Conservation (phyloP, 352 stramenopile species). For the Poterioochromonas sp. region DNA sequence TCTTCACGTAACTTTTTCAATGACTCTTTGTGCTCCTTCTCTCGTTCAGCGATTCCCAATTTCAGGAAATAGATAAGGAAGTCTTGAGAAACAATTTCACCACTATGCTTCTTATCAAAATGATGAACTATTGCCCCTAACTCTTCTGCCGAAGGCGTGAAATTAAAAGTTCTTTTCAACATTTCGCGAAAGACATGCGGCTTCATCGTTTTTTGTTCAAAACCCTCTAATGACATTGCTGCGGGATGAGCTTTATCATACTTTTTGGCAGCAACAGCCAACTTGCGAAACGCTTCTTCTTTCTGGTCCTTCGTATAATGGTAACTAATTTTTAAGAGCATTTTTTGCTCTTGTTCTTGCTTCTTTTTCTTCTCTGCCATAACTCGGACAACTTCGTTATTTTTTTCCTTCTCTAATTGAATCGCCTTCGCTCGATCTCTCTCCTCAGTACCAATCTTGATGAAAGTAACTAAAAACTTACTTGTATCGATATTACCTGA, state of each 20-base stretch:
- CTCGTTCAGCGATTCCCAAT: slow-evolving; percentile 17
- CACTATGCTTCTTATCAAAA: slow-evolving; percentile 28
- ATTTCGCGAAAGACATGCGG: slow-evolving; percentile 28
- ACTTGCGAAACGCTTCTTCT: slow-evolving; percentile 15
- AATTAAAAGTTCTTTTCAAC: slow-evolving; percentile 29
- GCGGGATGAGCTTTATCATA: slow-evolving; percentile 33
- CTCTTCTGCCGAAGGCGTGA: not conserved
- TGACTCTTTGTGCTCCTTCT: not conserved
- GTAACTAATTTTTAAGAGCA: not conserved
- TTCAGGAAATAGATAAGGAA: slow-evolving; percentile 34
- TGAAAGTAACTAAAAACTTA: slow-evolving; percentile 23
- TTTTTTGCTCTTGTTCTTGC: not conserved
- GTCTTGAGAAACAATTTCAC: not conserved
- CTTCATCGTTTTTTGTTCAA: slow-evolving; percentile 27
- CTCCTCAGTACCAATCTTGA: slow-evolving; percentile 17
- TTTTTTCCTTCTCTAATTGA: slow-evolving; percentile 26
- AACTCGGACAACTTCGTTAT: not conserved
- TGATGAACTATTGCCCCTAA: slow-evolving; percentile 13
- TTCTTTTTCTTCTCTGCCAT: slow-evolving; percentile 7
- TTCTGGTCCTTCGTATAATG: not conserved
- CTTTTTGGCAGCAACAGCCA: slow-evolving; percentile 17
- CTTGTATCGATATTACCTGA: slow-evolving; percentile 3
- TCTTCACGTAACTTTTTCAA: slow-evolving; percentile 14
- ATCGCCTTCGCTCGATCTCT: slow-evolving; percentile 5
- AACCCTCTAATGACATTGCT: slow-evolving; percentile 28